Evolutionary conservation across 441 rosid genomes (phyloP), one percentile per base, ranked within the genome.

Genomic region (Dalechampia spathulata): DNA sequence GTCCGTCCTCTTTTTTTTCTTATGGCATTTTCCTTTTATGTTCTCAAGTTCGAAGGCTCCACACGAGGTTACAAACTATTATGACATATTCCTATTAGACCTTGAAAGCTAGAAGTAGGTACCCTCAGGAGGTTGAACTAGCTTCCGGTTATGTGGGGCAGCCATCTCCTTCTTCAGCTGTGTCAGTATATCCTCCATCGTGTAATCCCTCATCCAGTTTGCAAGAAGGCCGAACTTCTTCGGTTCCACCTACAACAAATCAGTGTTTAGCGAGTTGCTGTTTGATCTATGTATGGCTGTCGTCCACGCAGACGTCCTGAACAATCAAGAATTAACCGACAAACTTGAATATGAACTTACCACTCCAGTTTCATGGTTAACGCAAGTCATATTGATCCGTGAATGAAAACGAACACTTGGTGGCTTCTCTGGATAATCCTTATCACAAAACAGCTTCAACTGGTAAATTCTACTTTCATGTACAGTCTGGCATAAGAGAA

Each of bases 111-210:
- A 89, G 83, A 85, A 89, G 78, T 80, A 93, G 76, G 96, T 83
- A 55, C 99, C 99, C 85, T 93, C 99, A 0, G 96, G 92, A 61
- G 99, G 99, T 78, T 93, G 99, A 65, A 89, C 99, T 66, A 85
- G 85, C 85, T 92, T 92, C 42, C 96, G 81, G 75, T 87, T 92
- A 55, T 89, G 95, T n/a, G 96, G 81, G 2, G 83, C 70, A n/a
- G 92, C 82, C 97, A 93, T 93, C 72, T 93, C 99, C 72, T 89
- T 93, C 77, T 89, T 93, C 85, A 93, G 83, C 74, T 89, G 97
- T 0, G 88, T 79, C 63, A 93, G 81, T 71, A 93, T 85, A 58
- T 90, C 92, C 77, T 89, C 99, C 97, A 93, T 89, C 6, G 97
- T 83, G 68, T 86, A 86, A 66, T 86, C 99, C 52, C 99, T 78